A percentile compares a stretch with the other conserved stretches of the same genome.
These are phyloP conservation scores for Kwoniella dendrophila DNA, from an alignment of 768 basidiomycete genomes.

Conservation along the genomic window DNA sequence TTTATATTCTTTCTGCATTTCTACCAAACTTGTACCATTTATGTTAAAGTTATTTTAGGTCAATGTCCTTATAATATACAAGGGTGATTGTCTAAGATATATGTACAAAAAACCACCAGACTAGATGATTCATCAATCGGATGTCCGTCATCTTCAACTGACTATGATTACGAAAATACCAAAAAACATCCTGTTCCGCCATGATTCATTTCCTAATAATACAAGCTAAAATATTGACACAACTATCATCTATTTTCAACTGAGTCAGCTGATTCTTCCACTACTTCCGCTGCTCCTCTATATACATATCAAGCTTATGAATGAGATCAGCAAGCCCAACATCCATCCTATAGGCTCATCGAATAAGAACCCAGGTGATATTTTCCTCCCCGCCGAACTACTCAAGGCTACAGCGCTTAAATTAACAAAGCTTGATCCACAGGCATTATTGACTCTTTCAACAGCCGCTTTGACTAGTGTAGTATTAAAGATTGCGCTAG, in stretches of 20 bases:
- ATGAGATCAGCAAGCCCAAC: not conserved
- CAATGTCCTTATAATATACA: not conserved
- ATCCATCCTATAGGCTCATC: not conserved
- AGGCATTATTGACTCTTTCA: constrained; percentile 36
- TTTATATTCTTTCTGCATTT: not conserved
- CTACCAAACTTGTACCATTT: not conserved
- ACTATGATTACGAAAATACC: not conserved
- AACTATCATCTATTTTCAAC: no score
- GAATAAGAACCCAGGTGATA: not conserved
- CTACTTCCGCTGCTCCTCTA: no score
- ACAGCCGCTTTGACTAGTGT: constrained; percentile 39
- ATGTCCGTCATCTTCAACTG: not conserved
- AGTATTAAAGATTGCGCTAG: constrained; percentile 36
- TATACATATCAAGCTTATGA: no score
- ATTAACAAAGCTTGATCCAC: constrained; percentile 35
- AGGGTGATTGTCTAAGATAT: no score
- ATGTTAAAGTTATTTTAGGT: not conserved
- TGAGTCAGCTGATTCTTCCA: no score
- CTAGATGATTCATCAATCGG: not conserved
- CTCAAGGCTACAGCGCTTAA: constrained; percentile 7
- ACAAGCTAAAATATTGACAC: not conserved
- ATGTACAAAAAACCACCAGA: no score
- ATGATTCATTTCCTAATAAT: no score
- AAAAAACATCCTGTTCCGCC: no score
- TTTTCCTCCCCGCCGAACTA: not conserved